Evolutionary conservation across 2,329 filamentous ascomycete genomes (phyloP), one percentile per base, ranked within the genome.

Genomic region (Colletotrichum sojae): DNA sequence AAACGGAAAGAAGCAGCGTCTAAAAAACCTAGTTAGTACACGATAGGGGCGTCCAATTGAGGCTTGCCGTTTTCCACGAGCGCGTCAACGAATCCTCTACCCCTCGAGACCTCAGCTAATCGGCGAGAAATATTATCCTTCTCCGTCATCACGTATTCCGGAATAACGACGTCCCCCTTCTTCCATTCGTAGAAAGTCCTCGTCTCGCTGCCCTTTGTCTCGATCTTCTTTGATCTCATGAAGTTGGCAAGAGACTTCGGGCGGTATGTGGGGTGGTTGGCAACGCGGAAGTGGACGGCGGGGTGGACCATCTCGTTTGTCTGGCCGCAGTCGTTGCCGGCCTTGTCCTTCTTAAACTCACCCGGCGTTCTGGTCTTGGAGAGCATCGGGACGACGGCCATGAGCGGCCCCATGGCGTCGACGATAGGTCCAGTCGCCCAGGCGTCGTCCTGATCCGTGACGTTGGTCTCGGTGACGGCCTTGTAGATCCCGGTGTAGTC

Each of bases 301-400:
- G 71, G 69, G 39, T 72, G 71, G 6, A 72, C 45, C 10, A 27
- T 10, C 22, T 71, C 69, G 3, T 69, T 63, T 0, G 71, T 71
- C 15, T 56, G 15, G 10, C 53, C 45, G 2, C n/a, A 9, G 5
- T 36, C 40, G 5, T 61, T 36, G 3, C 39, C 25, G 2, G n/a
- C 45, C 3, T 25, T 12, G 53, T 62, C 56, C 3, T 56, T 49
- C 16, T 55, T 57, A 27, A 71, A 72, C 10, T 58, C 40, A 2
- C 70, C 70, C 3, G 70, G 68, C 4, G 64, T 71, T 9, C 70
- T 62, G 18, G 51, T 27, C 6, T 48, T 62, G 1, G 52, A 70
- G 4, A 57, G 9, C 6, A 69, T 22, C 13, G 55, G 43, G 36
- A 63, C 10, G 15, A 20, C n/a, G 54, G 22, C 62, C 63, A 68